Evolutionary conservation across 306 rosid species (phyloP), one percentile per base, ranked within the genome.

Genomic region (Vigna mungo): DNA sequence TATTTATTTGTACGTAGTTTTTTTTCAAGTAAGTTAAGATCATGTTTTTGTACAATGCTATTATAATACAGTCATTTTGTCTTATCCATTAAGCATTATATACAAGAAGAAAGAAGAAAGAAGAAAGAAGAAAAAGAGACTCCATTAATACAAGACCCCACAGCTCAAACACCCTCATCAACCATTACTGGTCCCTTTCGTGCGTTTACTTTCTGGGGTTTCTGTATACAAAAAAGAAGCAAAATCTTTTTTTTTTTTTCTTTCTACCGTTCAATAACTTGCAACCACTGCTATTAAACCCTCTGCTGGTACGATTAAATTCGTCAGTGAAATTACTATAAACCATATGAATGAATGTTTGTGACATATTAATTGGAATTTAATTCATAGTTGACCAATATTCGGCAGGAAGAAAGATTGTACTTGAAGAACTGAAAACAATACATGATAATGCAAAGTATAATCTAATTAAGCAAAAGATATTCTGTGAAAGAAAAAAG

Each of bases 261-360:
- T 30, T 4, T 30, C 34, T 30, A 30, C 30, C 34, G 34, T 72
- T 58, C 18, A 32, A 17, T 32, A 64, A 32, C 47, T 46, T 54
- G 78, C 75, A 71, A 64, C 72, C 72, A 72, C 54, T 65, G 79
- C 76, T 46, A 54, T 53, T 77, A 67, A 44, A 54, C 27, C 3
- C 34, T 63, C 75, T 23, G 78, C 69, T 49, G 21, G 74, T 7
- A 60, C 60, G 39, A 37, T 37, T 37, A 9, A 64, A 4, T 37
- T 37, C n/a, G 2, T 5, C 49, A 17, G 69, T 8, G 2, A 21
- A 63, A 37, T 9, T 4, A 30, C 14, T 4, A 37, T 14, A 63
- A 37, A 30, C 46, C 12, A 0, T 41, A 9, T 9, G 9, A 41
- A 41, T 41, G 46, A 25, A 25, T 25, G 4, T 41, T 41, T 41